Evolutionary conservation across 257 asterid species (phyloP), one percentile per base, ranked within the genome.

Genomic region (Agastache rugosa): DNA sequence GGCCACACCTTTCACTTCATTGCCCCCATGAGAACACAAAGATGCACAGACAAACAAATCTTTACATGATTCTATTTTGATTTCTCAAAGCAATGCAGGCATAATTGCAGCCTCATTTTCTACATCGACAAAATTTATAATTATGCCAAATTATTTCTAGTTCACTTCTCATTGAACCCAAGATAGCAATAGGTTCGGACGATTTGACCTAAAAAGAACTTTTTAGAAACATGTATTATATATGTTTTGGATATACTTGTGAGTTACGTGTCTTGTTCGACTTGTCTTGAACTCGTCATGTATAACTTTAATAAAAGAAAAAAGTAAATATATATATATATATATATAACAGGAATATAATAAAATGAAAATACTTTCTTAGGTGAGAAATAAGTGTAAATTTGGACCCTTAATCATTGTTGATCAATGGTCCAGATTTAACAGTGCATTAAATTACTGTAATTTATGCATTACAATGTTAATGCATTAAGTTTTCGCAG

Each of bases 1-100:
- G 72, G 76, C 80, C 76, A 69, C 72, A 50, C 67, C 72, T 77
- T 61, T 77, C 76, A 62, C 67, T 77, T 69, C 76, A 69, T 20
- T 69, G 75, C 72, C 58, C 44, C 66, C 47, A 61, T 34, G 19
- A 61, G 9, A 61, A 50, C 78, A 34, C 75, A 56, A 17, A 70
- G 51, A 64, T 59, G 58, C 58, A 59, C 53, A 59, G 60, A 74
- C 83, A 79, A 51, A 59, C 72, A 73, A 74, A 79, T 79, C 79
- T 59, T 6, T 17, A 60, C 23, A 67, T 48, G 58, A 78, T 55
- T 73, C 47, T 35, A 37, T 31, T 7, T 41, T 34, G 27, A 65
- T 56, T 45, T 63, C 71, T 53, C 77, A 71, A 20, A 22, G 27
- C 44, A 55, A 16, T 66, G 47, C 54, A 27, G 11, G 7, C 72